A percentile compares a stretch with the other conserved stretches of the same genome.
Evolutionary conservation across 2,329 filamentous ascomycete species (phyloP).

Genomic region (Penicillium janthinellum): DNA sequence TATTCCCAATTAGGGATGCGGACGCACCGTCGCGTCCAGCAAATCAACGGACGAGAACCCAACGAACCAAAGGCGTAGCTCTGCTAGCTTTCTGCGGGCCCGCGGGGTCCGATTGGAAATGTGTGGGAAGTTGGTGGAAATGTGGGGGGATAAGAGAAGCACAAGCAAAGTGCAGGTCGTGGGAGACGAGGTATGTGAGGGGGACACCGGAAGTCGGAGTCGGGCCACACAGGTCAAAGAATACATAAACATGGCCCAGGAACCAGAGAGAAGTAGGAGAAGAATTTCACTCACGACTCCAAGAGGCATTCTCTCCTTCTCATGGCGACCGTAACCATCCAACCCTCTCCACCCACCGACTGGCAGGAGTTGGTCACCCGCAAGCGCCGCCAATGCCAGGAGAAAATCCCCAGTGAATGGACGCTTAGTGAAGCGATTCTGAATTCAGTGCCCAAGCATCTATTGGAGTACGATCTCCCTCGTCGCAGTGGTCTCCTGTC

Average conservation of each 20-base stretch:
- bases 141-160: neutral
- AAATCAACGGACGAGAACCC: neutral
- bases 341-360: neutral
- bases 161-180: neutral
- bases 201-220: neutral
- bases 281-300: neutral
- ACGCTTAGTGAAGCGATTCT: conserved; percentile 21
- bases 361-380: conserved; percentile 27
- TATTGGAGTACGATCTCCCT: conserved; percentile 26
- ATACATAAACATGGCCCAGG: neutral
- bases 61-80: neutral
- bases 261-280: neutral
- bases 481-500: conserved; percentile 49
- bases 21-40: conserved; percentile 10
- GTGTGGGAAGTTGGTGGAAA: neutral
- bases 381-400: conserved; percentile 34
- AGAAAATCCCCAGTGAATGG: conserved; percentile 40
- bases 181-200: too few species aligned
- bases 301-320: neutral
- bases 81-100: neutral
- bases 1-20: conserved; percentile 20
- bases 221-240: neutral
- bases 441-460: conserved; percentile 8
- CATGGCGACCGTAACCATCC: conserved; percentile 10
- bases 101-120: neutral